A percentile compares a stretch with the other conserved stretches of the same genome.
phyloP scores from a whole-genome alignment of 257 asterid genomes.

The Lavandula angustifolia region DNA sequence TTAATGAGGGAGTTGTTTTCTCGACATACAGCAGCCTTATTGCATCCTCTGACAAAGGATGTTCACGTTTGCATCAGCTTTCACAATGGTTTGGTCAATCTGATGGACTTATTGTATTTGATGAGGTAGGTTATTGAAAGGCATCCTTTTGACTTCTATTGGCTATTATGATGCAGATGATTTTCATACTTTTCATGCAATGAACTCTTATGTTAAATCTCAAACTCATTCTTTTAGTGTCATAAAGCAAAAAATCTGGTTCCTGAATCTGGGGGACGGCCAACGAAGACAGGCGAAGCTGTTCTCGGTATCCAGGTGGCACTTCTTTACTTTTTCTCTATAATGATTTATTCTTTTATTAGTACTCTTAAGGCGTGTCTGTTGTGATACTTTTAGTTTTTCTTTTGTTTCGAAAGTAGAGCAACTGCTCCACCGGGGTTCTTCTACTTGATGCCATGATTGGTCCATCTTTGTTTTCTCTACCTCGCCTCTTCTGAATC shows the following conservation, averaged over 20 bases:
- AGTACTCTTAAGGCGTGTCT: slow-evolving; percentile 10
- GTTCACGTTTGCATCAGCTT: slow-evolving; percentile 92
- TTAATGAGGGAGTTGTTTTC: slow-evolving; percentile 92
- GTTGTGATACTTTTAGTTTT: slow-evolving; percentile 18
- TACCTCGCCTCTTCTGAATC: slow-evolving; percentile 15
- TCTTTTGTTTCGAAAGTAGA: slow-evolving; percentile 1
- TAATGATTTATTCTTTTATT: background rate
- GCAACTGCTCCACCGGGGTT: slow-evolving; percentile 25
- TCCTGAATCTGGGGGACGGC: slow-evolving; percentile 96
- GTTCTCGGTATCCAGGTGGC: slow-evolving; percentile 97
- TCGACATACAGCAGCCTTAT: slow-evolving; percentile 96
- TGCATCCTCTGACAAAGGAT: slow-evolving; percentile 98
- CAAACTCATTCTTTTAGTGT: slow-evolving; percentile 56
- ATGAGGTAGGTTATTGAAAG: slow-evolving; percentile 61
- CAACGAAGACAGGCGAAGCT: slow-evolving; percentile 97
- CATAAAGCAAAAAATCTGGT: slow-evolving; percentile 98
- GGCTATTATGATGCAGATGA: slow-evolving; percentile 27
- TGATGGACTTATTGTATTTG: slow-evolving; percentile 91
- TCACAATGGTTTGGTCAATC: slow-evolving; percentile 88
- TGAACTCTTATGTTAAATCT: slow-evolving; percentile 21
- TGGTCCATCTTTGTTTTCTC: slow-evolving; percentile 14
- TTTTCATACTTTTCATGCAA: slow-evolving; percentile 28
- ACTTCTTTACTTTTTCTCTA: slow-evolving; percentile 31
- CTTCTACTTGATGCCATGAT: background rate
- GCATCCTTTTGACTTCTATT: slow-evolving; percentile 22